Evolutionary conservation across 164 flowering plant species (phyloP).

Genomic region (Stephania japonica): DNA sequence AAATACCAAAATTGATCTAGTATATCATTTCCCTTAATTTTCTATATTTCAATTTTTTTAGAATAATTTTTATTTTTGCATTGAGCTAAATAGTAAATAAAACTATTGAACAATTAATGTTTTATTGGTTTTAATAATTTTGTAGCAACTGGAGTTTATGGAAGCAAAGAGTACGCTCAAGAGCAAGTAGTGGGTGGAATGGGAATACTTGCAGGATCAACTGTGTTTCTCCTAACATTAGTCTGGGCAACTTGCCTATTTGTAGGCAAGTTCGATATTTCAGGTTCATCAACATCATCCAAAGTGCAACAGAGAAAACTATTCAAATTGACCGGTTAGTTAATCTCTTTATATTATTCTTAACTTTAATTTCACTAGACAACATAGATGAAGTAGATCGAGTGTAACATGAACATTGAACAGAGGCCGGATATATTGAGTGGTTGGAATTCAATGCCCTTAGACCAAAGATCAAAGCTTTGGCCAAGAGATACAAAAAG

Average conservation of each 20-base stretch:
- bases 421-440: no score
- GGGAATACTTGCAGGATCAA: slow-evolving; percentile 92
- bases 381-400: no score
- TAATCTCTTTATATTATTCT: neutral
- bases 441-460: no score
- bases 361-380: no score
- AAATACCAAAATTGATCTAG: no score
- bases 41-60: no score
- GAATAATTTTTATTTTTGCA: no score
- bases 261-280: slow-evolving; percentile 68
- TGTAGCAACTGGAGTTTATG: slow-evolving; percentile 82
- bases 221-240: slow-evolving; percentile 77
- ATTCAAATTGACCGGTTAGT: slow-evolving; percentile 45
- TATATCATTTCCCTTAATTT: no score
- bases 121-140: neutral
- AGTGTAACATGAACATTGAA: no score
- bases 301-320: slow-evolving; percentile 30
- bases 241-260: slow-evolving; percentile 85
- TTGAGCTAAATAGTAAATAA: neutral
- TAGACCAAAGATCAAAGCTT: no score
- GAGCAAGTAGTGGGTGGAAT: slow-evolving; percentile 82
- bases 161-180: slow-evolving; percentile 66
- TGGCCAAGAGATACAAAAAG: no score
- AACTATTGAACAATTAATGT: neutral
- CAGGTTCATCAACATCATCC: slow-evolving; percentile 29